phyloP scores from a whole-genome alignment of 2,329 filamentous ascomycete genomes.

The Clonostachys rhizophaga region DNA sequence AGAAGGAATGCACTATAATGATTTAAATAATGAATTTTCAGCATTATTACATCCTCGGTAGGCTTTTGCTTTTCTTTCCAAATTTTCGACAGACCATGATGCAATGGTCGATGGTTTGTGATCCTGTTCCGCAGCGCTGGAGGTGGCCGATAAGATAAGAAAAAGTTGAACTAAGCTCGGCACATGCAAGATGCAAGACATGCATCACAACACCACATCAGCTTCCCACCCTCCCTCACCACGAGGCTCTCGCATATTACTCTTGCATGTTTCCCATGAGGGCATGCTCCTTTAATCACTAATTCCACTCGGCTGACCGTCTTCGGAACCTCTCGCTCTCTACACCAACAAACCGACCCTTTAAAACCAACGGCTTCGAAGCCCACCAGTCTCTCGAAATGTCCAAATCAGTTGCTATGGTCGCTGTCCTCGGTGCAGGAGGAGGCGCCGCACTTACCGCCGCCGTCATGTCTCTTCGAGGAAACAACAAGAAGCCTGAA shows the following conservation, averaged over 20 bases:
- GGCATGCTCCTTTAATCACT: not conserved
- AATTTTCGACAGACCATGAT: too few species aligned
- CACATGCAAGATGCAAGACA: constrained; percentile 1
- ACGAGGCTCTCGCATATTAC: too few species aligned
- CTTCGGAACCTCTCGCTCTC: not conserved
- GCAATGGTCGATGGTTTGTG: too few species aligned
- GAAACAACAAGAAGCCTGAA: constrained; percentile 36
- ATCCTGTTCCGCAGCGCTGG: too few species aligned
- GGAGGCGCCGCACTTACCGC: constrained; percentile 72
- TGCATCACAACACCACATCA: constrained; percentile 5
- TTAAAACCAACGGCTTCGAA: not conserved
- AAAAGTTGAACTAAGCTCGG: too few species aligned
- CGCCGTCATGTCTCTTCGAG: constrained; percentile 57
- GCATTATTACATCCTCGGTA: too few species aligned
- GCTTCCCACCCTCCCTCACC: not conserved
- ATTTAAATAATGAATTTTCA: too few species aligned
- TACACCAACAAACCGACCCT: not conserved
- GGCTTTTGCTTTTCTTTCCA: too few species aligned
- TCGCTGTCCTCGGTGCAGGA: constrained; percentile 72
- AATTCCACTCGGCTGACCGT: not conserved
- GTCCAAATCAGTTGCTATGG: constrained; percentile 73
- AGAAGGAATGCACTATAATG: too few species aligned
- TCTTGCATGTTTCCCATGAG: too few species aligned
- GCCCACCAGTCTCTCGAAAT: constrained; percentile 37
- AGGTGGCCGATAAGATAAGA: too few species aligned